These are phyloP conservation scores for Fibroporia radiculosa DNA, from an alignment of 768 basidiomycete species.

Conservation along the genomic window DNA sequence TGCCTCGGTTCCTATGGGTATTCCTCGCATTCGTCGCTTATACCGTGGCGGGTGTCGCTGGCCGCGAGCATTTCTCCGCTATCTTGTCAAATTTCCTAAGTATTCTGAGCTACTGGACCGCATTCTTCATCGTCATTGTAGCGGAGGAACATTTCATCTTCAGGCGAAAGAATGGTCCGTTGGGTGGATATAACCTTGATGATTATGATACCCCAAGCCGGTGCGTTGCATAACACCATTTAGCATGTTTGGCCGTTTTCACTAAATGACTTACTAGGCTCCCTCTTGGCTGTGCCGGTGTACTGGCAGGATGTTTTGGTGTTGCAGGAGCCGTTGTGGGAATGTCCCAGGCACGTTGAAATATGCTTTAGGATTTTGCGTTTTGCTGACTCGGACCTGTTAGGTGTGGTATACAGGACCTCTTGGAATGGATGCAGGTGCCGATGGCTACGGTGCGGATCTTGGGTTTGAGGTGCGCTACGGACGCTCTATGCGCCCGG, in stretches of 20 bases:
- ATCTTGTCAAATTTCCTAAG: constrained; percentile 35
- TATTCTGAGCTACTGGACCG: constrained; percentile 41
- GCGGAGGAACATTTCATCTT: constrained; percentile 46
- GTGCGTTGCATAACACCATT: constrained; percentile 18
- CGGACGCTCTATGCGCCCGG: neutral
- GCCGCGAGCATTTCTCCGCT: constrained; percentile 34
- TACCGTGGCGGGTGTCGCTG: constrained; percentile 40
- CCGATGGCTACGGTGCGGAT: constrained; percentile 36
- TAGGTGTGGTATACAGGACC: constrained; percentile 45
- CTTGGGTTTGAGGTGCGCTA: constrained; percentile 43
- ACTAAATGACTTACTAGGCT: constrained; percentile 23
- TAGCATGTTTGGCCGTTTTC: neutral
- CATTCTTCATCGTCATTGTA: constrained; percentile 39
- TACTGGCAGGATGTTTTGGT: constrained; percentile 39
- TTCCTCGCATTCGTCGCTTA: constrained; percentile 35
- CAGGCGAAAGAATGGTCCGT: constrained; percentile 29
- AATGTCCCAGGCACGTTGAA: constrained; percentile 34
- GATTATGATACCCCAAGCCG: constrained; percentile 37
- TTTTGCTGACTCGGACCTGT: neutral
- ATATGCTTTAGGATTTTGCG: constrained; percentile 1
- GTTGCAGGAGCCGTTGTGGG: constrained; percentile 41
- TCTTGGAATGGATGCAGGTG: constrained; percentile 34
- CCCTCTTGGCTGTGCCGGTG: constrained; percentile 40
- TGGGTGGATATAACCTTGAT: constrained; percentile 45
- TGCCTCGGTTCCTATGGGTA: constrained; percentile 33